Evolutionary conservation across 805 yeast species (phyloP).

Genomic region (Zygotorulaspora chibaensis): DNA sequence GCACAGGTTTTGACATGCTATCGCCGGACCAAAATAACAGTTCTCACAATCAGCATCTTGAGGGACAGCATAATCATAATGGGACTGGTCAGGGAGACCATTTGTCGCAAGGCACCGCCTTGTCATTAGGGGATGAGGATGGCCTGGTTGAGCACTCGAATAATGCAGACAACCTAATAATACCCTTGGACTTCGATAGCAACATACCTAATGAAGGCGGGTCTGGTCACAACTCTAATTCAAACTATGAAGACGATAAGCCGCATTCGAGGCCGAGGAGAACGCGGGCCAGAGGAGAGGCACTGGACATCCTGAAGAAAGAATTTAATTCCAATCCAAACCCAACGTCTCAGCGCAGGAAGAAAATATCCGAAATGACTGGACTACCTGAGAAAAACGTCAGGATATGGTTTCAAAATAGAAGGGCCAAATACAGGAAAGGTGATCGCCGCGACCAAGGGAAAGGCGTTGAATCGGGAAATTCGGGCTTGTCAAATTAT

Average conservation of each 20-base stretch:
- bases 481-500: slow-evolving; percentile 9
- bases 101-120: background rate
- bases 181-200: background rate
- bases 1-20: slow-evolving; percentile 9
- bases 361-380: slow-evolving; percentile 63
- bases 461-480: slow-evolving; percentile 3
- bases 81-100: slow-evolving; percentile 1
- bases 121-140: background rate
- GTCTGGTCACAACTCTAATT: background rate
- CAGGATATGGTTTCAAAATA: slow-evolving; percentile 88
- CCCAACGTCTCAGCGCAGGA: slow-evolving; percentile 69
- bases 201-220: background rate
- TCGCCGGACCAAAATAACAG: slow-evolving; percentile 10
- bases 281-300: slow-evolving; percentile 77
- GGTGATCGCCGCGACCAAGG: slow-evolving; percentile 10
- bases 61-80: background rate
- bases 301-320: slow-evolving; percentile 57
- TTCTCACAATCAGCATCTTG: background rate
- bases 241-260: slow-evolving; percentile 6
- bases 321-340: slow-evolving; percentile 72
- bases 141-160: background rate
- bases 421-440: slow-evolving; percentile 74
- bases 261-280: slow-evolving; percentile 42
- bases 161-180: background rate
- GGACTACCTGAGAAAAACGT: slow-evolving; percentile 86